Conservation (phyloP, 2,329 filamentous ascomycete genomes). For the Orbilia brochopaga region DNA sequence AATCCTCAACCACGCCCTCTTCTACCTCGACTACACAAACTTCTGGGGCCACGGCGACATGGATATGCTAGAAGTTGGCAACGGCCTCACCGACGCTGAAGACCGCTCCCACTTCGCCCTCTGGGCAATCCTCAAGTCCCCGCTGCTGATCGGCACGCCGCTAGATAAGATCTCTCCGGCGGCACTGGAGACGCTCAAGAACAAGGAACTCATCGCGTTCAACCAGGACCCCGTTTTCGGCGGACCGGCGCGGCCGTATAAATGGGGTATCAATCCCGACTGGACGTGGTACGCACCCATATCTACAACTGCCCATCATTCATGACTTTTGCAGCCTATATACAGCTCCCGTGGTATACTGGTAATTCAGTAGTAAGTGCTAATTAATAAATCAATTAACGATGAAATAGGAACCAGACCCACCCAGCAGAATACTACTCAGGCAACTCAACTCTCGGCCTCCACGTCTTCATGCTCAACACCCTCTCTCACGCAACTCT, state of each 20-base stretch:
- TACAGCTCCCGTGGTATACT: too few species aligned
- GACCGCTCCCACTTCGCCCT: conserved; percentile 58
- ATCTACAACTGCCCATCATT: conserved; percentile 37
- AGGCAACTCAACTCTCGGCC: conserved; percentile 59
- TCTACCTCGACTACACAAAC: conserved; percentile 56
- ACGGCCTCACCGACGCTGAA: conserved; percentile 56
- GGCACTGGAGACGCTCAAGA: conserved; percentile 59
- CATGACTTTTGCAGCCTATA: not conserved
- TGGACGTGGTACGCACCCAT: conserved; percentile 59
- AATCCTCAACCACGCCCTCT: conserved; percentile 58
- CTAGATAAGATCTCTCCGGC: conserved; percentile 57
- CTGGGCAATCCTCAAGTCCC: conserved; percentile 59
- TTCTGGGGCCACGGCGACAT: conserved; percentile 58
- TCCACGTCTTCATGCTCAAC: conserved; percentile 63
- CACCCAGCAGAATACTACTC: conserved; percentile 64
- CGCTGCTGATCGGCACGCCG: conserved; percentile 60
- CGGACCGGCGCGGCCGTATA: conserved; percentile 58
- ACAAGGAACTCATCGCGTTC: conserved; percentile 59
- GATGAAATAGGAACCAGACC: conserved; percentile 57
- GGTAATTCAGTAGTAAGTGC: too few species aligned
- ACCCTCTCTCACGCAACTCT: conserved; percentile 56
- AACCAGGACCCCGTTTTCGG: conserved; percentile 61
- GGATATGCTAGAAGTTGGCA: conserved; percentile 60
- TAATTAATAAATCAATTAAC: too few species aligned
- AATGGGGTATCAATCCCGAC: conserved; percentile 63